Evolutionary conservation across 1,284 basidiomycete species (phyloP).

Genomic region (Cryptococcus sp.): DNA sequence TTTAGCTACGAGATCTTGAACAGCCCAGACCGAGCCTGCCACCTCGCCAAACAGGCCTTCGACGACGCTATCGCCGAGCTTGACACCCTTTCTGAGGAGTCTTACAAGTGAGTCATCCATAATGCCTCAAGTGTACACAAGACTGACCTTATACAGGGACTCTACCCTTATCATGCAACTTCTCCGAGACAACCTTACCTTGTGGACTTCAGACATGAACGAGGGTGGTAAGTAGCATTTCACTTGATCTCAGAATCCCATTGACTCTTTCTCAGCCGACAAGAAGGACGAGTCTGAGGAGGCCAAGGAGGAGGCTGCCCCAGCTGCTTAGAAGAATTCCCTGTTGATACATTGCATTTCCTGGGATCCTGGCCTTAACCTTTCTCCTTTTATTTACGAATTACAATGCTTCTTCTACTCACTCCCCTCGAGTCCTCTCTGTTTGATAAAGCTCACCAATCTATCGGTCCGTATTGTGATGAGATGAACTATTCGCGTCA

Average conservation of each 20-base stretch:
- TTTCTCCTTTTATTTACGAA: background rate
- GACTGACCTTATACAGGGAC: slow-evolving; percentile 52
- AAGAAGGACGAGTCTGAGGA: slow-evolving; percentile 39
- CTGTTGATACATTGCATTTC: background rate
- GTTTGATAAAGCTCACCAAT: background rate
- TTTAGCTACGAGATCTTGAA: slow-evolving; percentile 94
- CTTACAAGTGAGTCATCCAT: slow-evolving; percentile 69
- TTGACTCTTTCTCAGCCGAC: slow-evolving; percentile 7
- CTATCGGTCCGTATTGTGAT: background rate
- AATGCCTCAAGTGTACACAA: slow-evolving; percentile 21
- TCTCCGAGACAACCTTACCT: slow-evolving; percentile 94
- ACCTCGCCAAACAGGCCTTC: slow-evolving; percentile 99
- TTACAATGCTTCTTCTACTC: background rate
- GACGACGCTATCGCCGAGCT: slow-evolving; percentile 99
- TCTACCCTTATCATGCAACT: slow-evolving; percentile 99
- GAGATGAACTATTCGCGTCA: background rate
- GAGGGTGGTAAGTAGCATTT: slow-evolving; percentile 24
- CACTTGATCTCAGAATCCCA: background rate
- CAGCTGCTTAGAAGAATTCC: slow-evolving; percentile 21
- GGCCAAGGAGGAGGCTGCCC: slow-evolving; percentile 36
- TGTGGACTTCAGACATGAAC: slow-evolving; percentile 95
- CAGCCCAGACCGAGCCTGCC: slow-evolving; percentile 94
- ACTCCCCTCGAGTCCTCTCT: background rate
- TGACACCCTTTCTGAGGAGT: slow-evolving; percentile 98
- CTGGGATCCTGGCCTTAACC: background rate